phyloP scores from a whole-genome alignment of 371 early-diverging fungal species.

The Dinochytrium kinnereticum region DNA sequence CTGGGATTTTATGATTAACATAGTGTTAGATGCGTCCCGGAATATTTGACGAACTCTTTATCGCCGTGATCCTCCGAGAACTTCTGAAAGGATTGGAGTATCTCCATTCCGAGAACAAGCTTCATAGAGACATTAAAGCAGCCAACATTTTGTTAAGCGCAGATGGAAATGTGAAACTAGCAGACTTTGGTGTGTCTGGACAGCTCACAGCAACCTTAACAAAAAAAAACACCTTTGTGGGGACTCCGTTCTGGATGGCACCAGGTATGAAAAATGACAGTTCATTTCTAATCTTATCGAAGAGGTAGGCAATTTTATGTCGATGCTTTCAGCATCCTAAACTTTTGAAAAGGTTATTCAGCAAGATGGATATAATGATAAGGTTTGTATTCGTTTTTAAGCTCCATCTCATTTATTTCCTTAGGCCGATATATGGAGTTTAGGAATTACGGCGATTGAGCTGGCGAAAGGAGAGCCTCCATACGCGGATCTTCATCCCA shows the following conservation, averaged over 20 bases:
- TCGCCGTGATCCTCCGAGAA: conserved; percentile 92
- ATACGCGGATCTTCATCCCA: conserved; percentile 88
- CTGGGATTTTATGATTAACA: too few species aligned
- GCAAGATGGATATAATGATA: conserved; percentile 93
- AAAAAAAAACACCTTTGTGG: conserved; percentile 98
- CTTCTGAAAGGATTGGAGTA: conserved; percentile 92
- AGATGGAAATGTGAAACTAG: conserved; percentile 85
- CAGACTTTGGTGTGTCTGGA: conserved; percentile 98
- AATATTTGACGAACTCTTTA: conserved; percentile 80
- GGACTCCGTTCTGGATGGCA: conserved; percentile 99
- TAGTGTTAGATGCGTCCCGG: conserved; percentile 49
- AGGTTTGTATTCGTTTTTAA: conserved; percentile 43
- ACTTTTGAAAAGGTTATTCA: conserved; percentile 84
- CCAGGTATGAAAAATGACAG: conserved; percentile 57
- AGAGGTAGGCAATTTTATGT: conserved; percentile 16
- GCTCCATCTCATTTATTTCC: background rate
- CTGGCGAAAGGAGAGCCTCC: conserved; percentile 94
- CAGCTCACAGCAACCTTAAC: conserved; percentile 93
- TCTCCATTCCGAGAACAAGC: conserved; percentile 89
- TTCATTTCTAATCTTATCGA: background rate
- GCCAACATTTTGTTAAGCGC: conserved; percentile 84
- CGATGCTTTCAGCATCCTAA: too few species aligned
- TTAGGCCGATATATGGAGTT: conserved; percentile 96
- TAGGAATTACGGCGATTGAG: conserved; percentile 98
- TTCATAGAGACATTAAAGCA: conserved; percentile 88